phyloP scores from a whole-genome alignment of 1,284 basidiomycete genomes.

The Stygiomarasmius scandens region DNA sequence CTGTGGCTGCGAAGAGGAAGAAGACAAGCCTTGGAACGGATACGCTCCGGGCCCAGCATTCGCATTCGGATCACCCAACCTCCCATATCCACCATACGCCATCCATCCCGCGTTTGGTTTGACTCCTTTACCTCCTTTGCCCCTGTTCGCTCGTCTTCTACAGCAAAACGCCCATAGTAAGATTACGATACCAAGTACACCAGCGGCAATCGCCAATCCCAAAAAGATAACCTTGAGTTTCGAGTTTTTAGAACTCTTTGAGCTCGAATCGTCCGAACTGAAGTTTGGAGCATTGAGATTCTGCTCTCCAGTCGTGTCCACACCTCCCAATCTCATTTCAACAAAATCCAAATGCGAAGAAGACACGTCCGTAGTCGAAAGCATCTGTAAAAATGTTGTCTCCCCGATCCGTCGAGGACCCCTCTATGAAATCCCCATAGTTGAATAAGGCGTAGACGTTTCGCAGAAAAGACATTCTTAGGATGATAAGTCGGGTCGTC shows the following conservation, averaged over 20 bases:
- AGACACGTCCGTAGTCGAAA: slow-evolving; percentile 49
- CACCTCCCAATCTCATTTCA: slow-evolving; percentile 47
- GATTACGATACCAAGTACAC: slow-evolving; percentile 11
- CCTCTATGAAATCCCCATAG: slow-evolving; percentile 59
- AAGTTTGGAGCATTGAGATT: slow-evolving; percentile 17
- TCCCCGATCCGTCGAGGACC: slow-evolving; percentile 29
- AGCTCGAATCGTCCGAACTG: not conserved
- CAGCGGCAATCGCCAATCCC: slow-evolving; percentile 14
- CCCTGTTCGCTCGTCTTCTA: slow-evolving; percentile 3
- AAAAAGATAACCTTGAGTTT: slow-evolving; percentile 11
- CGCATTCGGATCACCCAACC: slow-evolving; percentile 4
- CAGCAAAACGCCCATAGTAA: slow-evolving; percentile 14
- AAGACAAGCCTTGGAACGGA: slow-evolving; percentile 5
- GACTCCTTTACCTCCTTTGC: not conserved
- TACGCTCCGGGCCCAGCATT: slow-evolving; percentile 1
- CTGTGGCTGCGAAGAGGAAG: not conserved
- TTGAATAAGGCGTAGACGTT: slow-evolving; percentile 62
- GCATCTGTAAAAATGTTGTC: slow-evolving; percentile 62
- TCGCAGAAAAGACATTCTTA: slow-evolving; percentile 62
- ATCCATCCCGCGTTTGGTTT: slow-evolving; percentile 16
- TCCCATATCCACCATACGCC: not conserved
- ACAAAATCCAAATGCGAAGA: slow-evolving; percentile 55
- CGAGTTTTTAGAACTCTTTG: slow-evolving; percentile 3
- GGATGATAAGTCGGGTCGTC: slow-evolving; percentile 40
- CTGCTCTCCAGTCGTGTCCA: slow-evolving; percentile 42